A percentile compares a stretch with the other conserved stretches of the same genome.
Evolutionary conservation across 768 basidiomycete genomes (phyloP).

Genomic region (Tricholoma furcatifolium): DNA sequence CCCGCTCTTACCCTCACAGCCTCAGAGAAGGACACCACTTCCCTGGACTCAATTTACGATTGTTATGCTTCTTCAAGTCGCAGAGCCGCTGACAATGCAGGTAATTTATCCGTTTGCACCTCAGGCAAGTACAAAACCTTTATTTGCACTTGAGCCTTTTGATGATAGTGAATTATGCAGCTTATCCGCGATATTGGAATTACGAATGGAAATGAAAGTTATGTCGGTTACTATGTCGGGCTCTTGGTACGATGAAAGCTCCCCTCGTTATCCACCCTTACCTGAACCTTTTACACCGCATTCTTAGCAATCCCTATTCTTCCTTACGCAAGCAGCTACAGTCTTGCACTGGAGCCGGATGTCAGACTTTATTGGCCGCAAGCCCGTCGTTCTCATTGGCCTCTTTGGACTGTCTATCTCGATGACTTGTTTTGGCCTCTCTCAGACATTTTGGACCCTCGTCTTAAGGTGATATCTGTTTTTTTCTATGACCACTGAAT

Average conservation of each 20-base stretch:
- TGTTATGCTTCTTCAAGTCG: constrained; percentile 69
- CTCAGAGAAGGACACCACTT: constrained; percentile 49
- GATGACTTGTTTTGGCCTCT: constrained; percentile 76
- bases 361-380: constrained; percentile 75
- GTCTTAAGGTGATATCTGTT: constrained; percentile 41
- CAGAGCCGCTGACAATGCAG: constrained; percentile 74
- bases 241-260: constrained; percentile 49
- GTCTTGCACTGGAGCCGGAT: constrained; percentile 74
- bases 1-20: constrained; percentile 46
- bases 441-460: constrained; percentile 64
- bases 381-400: constrained; percentile 69
- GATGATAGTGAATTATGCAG: constrained; percentile 36
- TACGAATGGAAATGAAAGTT: constrained; percentile 68
- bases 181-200: constrained; percentile 68
- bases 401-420: constrained; percentile 62
- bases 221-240: constrained; percentile 80
- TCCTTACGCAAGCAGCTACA: constrained; percentile 70
- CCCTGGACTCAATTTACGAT: constrained; percentile 72
- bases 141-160: not conserved
- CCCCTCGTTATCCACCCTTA: not conserved
- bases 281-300: not conserved
- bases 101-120: constrained; percentile 79
- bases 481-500: not conserved
- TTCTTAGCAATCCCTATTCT: constrained; percentile 73
- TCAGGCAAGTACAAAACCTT: constrained; percentile 40